Percentiles rank a stretch among this genome's conserved stretches.
These are phyloP conservation scores for Blastobotrys americana DNA, from an alignment of 805 yeast species.

Conservation along the genomic window DNA sequence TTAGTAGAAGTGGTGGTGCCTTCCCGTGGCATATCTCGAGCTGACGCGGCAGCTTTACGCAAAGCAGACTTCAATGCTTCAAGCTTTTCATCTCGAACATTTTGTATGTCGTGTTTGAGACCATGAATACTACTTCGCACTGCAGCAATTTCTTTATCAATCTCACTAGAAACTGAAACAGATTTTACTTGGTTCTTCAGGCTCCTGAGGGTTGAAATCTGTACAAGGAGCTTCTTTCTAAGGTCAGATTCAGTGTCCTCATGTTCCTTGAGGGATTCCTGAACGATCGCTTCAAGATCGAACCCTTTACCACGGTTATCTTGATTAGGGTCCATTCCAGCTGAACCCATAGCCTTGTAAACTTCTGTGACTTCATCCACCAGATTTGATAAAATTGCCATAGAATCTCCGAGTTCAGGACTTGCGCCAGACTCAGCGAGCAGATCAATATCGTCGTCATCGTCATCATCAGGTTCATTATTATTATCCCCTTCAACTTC, in stretches of 20 bases:
- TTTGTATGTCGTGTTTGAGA: constrained; percentile 1
- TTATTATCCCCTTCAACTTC: not conserved
- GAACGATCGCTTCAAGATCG: not conserved
- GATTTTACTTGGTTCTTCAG: not conserved
- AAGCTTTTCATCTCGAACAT: not conserved
- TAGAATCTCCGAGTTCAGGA: not conserved
- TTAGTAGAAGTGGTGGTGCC: constrained; percentile 4
- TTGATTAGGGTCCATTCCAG: not conserved
- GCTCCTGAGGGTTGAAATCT: not conserved
- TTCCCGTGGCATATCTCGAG: not conserved
- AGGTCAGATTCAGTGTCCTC: not conserved
- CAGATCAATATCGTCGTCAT: not conserved
- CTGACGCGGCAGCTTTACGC: not conserved
- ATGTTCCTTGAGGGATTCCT: not conserved
- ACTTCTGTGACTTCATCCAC: not conserved
- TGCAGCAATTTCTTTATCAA: constrained; percentile 1
- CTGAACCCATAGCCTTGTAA: not conserved
- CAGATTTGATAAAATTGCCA: not conserved
- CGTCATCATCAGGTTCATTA: not conserved
- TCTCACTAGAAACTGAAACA: not conserved
- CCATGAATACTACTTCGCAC: not conserved
- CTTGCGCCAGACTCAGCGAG: not conserved
- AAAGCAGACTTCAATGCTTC: not conserved
- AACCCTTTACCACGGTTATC: not conserved
- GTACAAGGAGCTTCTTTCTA: not conserved